phyloP scores from a whole-genome alignment of 202 grass and related monocot species.

The Digitaria exilis region DNA sequence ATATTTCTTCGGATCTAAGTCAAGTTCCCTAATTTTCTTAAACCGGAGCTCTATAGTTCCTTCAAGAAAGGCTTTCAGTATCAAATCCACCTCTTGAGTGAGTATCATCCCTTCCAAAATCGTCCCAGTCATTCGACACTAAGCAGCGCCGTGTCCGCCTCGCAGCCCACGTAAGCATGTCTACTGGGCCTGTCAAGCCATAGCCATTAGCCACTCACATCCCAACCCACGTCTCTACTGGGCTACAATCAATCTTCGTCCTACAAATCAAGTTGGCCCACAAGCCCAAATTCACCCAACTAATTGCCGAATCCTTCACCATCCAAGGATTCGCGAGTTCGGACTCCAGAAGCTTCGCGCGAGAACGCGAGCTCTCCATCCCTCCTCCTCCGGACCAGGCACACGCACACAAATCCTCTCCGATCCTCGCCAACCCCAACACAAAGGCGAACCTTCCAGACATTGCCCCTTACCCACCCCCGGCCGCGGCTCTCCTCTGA shows the following conservation, averaged over 20 bases:
- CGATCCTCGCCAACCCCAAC: background rate
- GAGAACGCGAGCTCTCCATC: background rate
- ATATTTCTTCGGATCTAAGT: no score
- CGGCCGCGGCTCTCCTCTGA: background rate
- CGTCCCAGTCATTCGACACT: no score
- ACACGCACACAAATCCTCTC: background rate
- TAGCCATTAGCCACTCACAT: no score
- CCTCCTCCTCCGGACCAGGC: background rate
- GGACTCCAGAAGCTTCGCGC: constrained; percentile 38
- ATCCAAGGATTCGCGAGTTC: background rate
- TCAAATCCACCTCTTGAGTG: background rate
- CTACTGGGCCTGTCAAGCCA: no score
- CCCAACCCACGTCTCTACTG: background rate
- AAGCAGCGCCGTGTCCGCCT: no score
- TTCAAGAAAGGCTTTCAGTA: background rate
- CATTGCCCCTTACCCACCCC: background rate
- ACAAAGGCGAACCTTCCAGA: constrained; percentile 23
- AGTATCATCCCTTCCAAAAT: no score
- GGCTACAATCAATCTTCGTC: background rate
- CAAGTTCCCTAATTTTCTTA: no score
- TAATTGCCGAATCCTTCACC: background rate
- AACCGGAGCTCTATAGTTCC: no score
- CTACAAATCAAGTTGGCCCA: background rate
- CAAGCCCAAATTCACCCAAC: background rate
- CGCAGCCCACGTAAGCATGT: no score